Conservation (phyloP, 352 stramenopile genomes). For the Phytophthora kernoviae region DNA sequence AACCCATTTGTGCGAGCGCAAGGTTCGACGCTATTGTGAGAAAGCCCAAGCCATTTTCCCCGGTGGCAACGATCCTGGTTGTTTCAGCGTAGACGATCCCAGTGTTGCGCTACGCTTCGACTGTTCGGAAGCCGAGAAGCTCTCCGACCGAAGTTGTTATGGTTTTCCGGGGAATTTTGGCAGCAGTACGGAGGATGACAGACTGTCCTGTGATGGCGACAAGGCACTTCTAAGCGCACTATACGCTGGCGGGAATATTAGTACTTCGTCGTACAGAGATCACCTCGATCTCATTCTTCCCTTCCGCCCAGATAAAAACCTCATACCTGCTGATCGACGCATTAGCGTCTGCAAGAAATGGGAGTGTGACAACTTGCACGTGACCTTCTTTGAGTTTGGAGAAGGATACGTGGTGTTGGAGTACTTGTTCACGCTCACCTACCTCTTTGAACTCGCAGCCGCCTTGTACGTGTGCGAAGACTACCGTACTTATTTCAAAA, state of each 20-base stretch:
- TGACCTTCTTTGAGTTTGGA: slow-evolving; percentile 75
- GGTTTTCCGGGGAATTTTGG: slow-evolving; percentile 64
- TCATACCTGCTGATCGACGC: slow-evolving; percentile 37
- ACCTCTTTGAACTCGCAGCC: slow-evolving; percentile 58
- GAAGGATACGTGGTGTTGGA: slow-evolving; percentile 56
- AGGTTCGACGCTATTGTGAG: slow-evolving; percentile 60
- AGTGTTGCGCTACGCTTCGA: slow-evolving; percentile 47
- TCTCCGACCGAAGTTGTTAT: slow-evolving; percentile 50
- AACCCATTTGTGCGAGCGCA: slow-evolving; percentile 63
- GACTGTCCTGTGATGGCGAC: slow-evolving; percentile 52
- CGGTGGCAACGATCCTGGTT: slow-evolving; percentile 57
- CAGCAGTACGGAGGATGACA: slow-evolving; percentile 20
- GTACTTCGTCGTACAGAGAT: slow-evolving; percentile 17
- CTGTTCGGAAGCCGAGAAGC: slow-evolving; percentile 48
- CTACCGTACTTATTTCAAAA: slow-evolving; percentile 60
- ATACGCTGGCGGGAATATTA: not conserved
- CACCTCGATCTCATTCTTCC: slow-evolving; percentile 48
- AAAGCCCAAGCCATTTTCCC: slow-evolving; percentile 21
- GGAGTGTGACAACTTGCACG: slow-evolving; percentile 77
- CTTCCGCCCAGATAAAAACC: slow-evolving; percentile 54
- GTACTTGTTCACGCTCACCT: slow-evolving; percentile 74
- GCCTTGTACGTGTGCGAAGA: slow-evolving; percentile 45
- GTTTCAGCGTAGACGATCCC: slow-evolving; percentile 52
- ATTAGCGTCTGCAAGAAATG: slow-evolving; percentile 73
- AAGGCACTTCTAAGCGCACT: slow-evolving; percentile 22